A percentile compares a stretch with the other conserved stretches of the same genome.
Conservation (phyloP, 192 early-diverging fungal species). For the Obelidium mucronatum region DNA sequence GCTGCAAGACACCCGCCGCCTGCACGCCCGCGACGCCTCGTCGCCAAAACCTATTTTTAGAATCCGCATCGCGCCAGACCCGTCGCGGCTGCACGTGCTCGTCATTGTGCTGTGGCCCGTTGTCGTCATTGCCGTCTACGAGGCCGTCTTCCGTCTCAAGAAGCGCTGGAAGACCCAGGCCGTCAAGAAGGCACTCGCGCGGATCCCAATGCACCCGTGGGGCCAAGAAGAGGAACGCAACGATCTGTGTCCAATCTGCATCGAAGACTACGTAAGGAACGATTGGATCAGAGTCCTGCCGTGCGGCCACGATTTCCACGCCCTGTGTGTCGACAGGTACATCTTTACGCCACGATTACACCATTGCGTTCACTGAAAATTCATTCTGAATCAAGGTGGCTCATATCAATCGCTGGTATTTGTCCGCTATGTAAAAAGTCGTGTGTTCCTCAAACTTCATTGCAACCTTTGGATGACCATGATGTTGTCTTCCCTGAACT, state of each 20-base stretch:
- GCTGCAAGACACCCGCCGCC: too few relatives aligned
- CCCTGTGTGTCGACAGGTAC: slow-evolving; percentile 82
- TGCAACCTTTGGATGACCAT: too few relatives aligned
- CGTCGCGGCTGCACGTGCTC: background rate
- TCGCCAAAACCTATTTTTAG: background rate
- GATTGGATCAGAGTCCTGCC: slow-evolving; percentile 81
- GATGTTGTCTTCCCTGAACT: too few relatives aligned
- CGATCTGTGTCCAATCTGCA: slow-evolving; percentile 84
- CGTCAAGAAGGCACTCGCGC: background rate
- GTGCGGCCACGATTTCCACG: slow-evolving; percentile 91
- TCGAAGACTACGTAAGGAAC: slow-evolving; percentile 88
- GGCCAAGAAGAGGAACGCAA: background rate
- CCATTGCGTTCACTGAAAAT: too few relatives aligned
- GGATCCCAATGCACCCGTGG: background rate
- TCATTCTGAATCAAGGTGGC: too few relatives aligned
- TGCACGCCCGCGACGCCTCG: background rate
- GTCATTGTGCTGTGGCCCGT: slow-evolving; percentile 14
- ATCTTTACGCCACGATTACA: slow-evolving; percentile 32
- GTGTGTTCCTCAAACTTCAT: background rate
- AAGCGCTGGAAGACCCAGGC: background rate
- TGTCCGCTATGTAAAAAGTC: background rate
- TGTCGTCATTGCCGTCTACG: slow-evolving; percentile 19
- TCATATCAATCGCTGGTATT: background rate
- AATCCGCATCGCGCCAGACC: slow-evolving; percentile 5
- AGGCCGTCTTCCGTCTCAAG: background rate